phyloP scores from a whole-genome alignment of 345 rosid genomes.

The Sisymbrium irio region DNA sequence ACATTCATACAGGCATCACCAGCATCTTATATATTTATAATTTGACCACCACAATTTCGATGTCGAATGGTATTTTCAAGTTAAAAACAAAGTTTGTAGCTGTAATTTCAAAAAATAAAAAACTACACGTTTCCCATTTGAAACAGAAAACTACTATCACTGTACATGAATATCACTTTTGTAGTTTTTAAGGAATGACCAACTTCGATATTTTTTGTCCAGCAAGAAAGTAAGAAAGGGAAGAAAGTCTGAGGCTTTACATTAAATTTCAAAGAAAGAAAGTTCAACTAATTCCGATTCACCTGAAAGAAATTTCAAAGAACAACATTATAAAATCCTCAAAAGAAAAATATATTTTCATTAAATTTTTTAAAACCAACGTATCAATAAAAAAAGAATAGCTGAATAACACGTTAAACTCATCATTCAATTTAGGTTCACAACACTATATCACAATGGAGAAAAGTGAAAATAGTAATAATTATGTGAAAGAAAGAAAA shows the following conservation, averaged over 20 bases:
- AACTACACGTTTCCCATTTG: no score
- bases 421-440: not conserved
- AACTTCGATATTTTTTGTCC: not conserved
- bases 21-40: not conserved
- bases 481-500: no score
- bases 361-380: not conserved
- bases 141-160: no score
- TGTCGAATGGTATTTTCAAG: no score
- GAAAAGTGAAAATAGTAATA: not conserved
- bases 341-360: slow-evolving; percentile 36
- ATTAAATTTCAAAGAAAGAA: no score
- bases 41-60: no score
- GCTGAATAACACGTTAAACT: not conserved
- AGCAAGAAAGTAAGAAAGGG: not conserved
- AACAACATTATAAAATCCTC: not conserved
- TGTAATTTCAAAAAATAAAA: no score
- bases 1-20: not conserved
- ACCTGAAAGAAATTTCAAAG: not conserved
- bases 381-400: slow-evolving; percentile 18
- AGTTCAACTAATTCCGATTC: slow-evolving; percentile 22
- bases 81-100: no score
- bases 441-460: not conserved
- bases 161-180: not conserved
- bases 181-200: not conserved
- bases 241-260: not conserved